Conservation (phyloP, 768 basidiomycete genomes). For the Boletellus sp. region DNA sequence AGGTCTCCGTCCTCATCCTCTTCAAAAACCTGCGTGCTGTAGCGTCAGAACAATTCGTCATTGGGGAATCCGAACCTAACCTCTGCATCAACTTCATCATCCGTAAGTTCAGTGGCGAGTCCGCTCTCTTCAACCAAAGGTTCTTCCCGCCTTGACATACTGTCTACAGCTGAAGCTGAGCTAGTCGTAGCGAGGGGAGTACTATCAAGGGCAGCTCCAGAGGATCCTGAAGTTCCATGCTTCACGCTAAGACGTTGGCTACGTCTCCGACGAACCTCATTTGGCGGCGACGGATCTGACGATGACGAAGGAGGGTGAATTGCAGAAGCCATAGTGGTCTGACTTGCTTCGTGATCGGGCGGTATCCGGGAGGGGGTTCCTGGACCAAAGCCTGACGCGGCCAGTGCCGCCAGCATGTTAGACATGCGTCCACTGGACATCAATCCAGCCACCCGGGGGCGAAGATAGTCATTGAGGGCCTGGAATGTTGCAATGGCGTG, state of each 20-base stretch:
- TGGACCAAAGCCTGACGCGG: conserved; percentile 67
- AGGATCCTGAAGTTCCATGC: conserved; percentile 33
- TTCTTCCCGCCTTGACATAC: conserved; percentile 38
- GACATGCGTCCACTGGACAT: conserved; percentile 64
- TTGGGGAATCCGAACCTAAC: conserved; percentile 22
- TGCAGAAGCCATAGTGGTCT: conserved; percentile 26
- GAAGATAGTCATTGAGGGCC: conserved; percentile 92
- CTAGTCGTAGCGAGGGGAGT: conserved; percentile 21
- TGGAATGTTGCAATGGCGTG: conserved; percentile 99
- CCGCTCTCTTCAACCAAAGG: conserved; percentile 59
- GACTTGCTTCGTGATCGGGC: conserved; percentile 32
- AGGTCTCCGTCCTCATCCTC: conserved; percentile 79
- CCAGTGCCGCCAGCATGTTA: conserved; percentile 88
- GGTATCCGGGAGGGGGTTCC: conserved; percentile 40
- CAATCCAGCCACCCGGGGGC: conserved; percentile 80
- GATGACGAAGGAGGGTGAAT: conserved; percentile 31
- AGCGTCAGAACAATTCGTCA: conserved; percentile 10
- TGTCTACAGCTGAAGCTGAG: conserved; percentile 27
- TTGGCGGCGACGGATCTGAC: conserved; percentile 33
- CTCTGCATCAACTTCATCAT: conserved; percentile 84
- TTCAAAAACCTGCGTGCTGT: conserved; percentile 60
- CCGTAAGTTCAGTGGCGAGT: conserved; percentile 71
- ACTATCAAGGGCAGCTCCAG: conserved; percentile 10
- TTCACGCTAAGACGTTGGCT: conserved; percentile 83
- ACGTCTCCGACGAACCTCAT: conserved; percentile 59